phyloP scores from a whole-genome alignment of 2,329 filamentous ascomycete genomes.

The Venturia effusa region DNA sequence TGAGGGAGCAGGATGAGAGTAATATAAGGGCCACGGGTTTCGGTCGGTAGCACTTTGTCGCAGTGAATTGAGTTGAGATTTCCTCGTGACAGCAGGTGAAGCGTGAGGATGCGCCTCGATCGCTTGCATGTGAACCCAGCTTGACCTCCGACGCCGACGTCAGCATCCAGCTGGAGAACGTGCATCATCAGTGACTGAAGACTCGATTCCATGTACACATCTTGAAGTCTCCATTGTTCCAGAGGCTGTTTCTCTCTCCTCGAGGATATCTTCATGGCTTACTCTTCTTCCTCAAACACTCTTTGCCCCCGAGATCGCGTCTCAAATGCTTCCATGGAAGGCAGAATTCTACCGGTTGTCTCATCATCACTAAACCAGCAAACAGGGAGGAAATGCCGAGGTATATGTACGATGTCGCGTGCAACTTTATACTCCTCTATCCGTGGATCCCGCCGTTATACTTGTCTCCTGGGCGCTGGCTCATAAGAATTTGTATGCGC shows the following conservation, averaged over 20 bases:
- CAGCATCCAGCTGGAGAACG: not conserved
- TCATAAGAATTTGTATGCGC: not conserved
- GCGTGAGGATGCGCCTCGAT: not conserved
- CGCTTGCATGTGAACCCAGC: slow-evolving; percentile 3
- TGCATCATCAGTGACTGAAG: not conserved
- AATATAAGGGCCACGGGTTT: slow-evolving; percentile 1
- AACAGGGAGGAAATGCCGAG: not conserved
- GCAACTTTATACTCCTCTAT: not conserved
- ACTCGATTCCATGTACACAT: not conserved
- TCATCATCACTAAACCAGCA: not conserved
- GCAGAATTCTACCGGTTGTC: not conserved
- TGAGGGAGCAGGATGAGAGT: not conserved
- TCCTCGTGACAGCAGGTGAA: slow-evolving; percentile 2
- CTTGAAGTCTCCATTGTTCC: not conserved
- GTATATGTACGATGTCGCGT: not conserved
- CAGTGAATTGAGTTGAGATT: not conserved
- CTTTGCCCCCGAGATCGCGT: not conserved
- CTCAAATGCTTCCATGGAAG: not conserved
- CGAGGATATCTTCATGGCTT: not conserved
- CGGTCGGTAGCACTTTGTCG: not conserved
- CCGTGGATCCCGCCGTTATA: not conserved
- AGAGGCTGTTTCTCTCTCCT: not conserved
- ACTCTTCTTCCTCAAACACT: not conserved
- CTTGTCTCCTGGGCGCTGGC: not conserved
- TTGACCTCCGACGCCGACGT: not conserved